Percentiles rank a stretch among this genome's conserved stretches.
Conservation (phyloP, 2,329 filamentous ascomycete genomes). For the Talaromyces albobiverticillius region DNA sequence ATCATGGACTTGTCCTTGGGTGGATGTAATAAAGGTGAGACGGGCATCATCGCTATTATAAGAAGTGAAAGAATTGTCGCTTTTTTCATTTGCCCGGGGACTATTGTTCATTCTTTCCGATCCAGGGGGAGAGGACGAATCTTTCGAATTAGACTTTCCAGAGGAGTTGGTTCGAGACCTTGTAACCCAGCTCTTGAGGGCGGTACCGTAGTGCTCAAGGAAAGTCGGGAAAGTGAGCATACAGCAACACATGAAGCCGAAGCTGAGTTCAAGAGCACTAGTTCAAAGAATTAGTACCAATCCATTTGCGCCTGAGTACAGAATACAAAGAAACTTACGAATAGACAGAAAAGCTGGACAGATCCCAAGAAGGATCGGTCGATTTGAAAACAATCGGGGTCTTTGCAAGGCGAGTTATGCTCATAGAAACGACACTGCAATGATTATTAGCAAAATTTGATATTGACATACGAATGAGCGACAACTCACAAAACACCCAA, state of each 20-base stretch:
- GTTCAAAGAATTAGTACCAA: neutral
- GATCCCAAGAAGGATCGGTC: slow-evolving; percentile 2
- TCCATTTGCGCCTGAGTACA: neutral
- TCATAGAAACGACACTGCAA: slow-evolving; percentile 1
- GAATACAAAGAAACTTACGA: slow-evolving; percentile 3
- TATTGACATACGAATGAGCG: too few relatives aligned
- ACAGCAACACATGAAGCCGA: slow-evolving; percentile 9
- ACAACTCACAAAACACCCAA: slow-evolving; percentile 6
- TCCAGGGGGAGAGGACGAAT: neutral
- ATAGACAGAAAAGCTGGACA: neutral
- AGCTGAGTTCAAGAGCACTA: slow-evolving; percentile 4
- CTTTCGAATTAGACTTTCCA: neutral
- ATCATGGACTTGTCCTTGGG: neutral
- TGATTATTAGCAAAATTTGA: neutral
- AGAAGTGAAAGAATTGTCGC: neutral
- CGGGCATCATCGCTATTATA: neutral
- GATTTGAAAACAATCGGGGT: slow-evolving; percentile 8
- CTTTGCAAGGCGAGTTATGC: slow-evolving; percentile 6
- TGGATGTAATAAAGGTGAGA: neutral
- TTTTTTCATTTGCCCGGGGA: neutral
- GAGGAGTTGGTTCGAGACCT: slow-evolving; percentile 1
- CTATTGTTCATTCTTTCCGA: neutral
- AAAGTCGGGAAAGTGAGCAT: slow-evolving; percentile 6
- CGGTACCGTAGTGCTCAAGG: neutral
- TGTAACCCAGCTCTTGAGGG: neutral